Conservation (phyloP, 352 stramenopile species). For the Thalassiosira livingstoniorum region DNA sequence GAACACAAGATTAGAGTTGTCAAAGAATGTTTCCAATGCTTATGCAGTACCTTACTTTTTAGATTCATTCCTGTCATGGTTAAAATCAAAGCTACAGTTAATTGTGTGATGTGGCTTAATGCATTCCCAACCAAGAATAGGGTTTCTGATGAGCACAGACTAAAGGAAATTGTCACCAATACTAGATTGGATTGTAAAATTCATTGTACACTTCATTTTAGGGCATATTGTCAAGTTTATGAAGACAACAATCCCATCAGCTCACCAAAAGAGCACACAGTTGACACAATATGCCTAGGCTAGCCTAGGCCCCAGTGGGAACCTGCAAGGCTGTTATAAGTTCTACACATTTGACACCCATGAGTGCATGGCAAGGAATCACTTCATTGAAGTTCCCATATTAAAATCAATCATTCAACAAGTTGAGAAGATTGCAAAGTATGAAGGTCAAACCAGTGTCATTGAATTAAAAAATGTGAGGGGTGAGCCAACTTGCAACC, state of each 20-base stretch:
- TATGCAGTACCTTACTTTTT: background rate
- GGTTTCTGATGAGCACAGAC: background rate
- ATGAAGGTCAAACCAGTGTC: too few species aligned
- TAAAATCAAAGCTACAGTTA: background rate
- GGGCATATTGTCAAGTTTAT: background rate
- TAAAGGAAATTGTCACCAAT: background rate
- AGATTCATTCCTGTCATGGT: background rate
- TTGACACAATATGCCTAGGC: too few species aligned
- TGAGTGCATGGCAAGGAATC: background rate
- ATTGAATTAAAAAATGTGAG: too few species aligned
- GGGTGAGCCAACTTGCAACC: too few species aligned
- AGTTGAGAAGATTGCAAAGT: background rate
- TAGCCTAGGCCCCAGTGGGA: background rate
- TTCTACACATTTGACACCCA: background rate
- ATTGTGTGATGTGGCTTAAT: background rate
- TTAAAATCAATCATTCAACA: background rate
- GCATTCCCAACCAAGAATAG: background rate
- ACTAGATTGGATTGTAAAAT: background rate
- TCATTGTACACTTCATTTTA: background rate
- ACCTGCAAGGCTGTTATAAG: background rate
- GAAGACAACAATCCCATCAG: background rate
- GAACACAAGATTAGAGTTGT: background rate
- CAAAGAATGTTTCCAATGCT: background rate
- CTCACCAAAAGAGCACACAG: background rate
- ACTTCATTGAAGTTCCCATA: background rate